phyloP scores from a whole-genome alignment of 2,329 filamentous ascomycete species.

The Fusarium algeriense region DNA sequence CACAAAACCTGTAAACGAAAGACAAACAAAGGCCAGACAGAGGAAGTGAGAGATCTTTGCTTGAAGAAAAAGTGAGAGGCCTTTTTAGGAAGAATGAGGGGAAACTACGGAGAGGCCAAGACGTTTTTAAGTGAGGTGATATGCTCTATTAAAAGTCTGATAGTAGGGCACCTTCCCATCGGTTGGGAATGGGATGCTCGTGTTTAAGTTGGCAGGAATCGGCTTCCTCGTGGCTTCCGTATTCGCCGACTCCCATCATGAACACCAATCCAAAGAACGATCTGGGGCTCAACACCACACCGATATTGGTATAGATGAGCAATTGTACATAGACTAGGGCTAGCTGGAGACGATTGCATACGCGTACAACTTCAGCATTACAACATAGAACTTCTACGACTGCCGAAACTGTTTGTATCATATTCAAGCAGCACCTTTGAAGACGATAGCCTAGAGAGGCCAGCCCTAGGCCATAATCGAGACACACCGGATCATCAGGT shows the following conservation, averaged over 20 bases:
- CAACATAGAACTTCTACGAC: not conserved
- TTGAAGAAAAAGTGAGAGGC: constrained; percentile 14
- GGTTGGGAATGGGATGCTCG: constrained; percentile 15
- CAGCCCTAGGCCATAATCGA: constrained; percentile 24
- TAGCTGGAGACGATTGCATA: constrained; percentile 32
- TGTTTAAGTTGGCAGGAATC: constrained; percentile 20
- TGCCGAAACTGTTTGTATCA: constrained; percentile 8
- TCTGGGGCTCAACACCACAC: constrained; percentile 37
- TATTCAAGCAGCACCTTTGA: constrained; percentile 7
- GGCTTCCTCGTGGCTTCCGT: constrained; percentile 30
- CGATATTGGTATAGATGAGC: constrained; percentile 35
- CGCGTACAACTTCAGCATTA: constrained; percentile 30
- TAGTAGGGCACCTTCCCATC: constrained; percentile 24
- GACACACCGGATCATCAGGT: constrained; percentile 38
- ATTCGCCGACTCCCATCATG: constrained; percentile 24
- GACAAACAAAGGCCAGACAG: constrained; percentile 23
- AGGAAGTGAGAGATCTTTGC: constrained; percentile 28
- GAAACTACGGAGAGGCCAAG: constrained; percentile 15
- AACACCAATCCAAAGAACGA: not conserved
- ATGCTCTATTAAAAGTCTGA: constrained; percentile 13
- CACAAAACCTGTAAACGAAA: constrained; percentile 35
- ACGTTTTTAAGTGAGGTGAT: constrained; percentile 38
- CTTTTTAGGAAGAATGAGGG: constrained; percentile 27
- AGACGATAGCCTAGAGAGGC: constrained; percentile 4
- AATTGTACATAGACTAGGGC: constrained; percentile 18